These are phyloP conservation scores for Poa pratensis DNA, from an alignment of 176 grass and related monocot genomes.

Conservation along the genomic window DNA sequence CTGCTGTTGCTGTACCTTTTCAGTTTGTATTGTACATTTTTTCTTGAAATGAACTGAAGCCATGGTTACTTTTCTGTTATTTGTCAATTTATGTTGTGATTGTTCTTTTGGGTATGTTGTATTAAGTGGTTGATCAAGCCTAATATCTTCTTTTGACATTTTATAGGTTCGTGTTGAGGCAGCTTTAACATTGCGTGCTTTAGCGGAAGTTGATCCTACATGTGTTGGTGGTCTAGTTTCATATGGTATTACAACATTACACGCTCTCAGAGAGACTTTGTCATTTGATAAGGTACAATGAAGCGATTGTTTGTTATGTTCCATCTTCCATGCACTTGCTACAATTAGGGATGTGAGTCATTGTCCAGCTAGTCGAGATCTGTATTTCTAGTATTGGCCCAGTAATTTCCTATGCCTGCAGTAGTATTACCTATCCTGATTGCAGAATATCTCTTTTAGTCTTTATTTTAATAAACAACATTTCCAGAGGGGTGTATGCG, in stretches of 20 bases:
- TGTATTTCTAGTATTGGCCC: not conserved
- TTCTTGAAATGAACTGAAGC: conserved; percentile 26
- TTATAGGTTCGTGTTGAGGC: conserved; percentile 91
- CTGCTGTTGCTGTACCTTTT: conserved; percentile 8
- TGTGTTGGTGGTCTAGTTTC: conserved; percentile 99
- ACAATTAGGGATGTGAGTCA: not conserved
- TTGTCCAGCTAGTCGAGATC: not conserved
- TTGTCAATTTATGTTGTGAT: not conserved
- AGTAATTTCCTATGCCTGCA: not conserved
- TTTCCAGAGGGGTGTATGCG: not conserved
- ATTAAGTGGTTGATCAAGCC: conserved; percentile 28
- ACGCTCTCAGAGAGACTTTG: conserved; percentile 83
- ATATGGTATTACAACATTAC: conserved; percentile 88
- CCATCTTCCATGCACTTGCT: conserved; percentile 19
- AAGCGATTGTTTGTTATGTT: conserved; percentile 17
- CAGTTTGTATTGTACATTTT: conserved; percentile 10
- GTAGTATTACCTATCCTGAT: conserved; percentile 2
- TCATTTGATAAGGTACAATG: conserved; percentile 90
- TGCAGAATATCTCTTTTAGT: not conserved
- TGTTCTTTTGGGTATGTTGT: conserved; percentile 14
- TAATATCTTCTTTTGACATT: conserved; percentile 45
- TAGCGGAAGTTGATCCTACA: conserved; percentile 97
- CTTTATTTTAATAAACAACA: not conserved
- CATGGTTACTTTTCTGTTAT: conserved; percentile 15
- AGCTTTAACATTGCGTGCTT: conserved; percentile 90